Conservation (phyloP, 805 yeast genomes). For the Sungouiozyma intestinalis region DNA sequence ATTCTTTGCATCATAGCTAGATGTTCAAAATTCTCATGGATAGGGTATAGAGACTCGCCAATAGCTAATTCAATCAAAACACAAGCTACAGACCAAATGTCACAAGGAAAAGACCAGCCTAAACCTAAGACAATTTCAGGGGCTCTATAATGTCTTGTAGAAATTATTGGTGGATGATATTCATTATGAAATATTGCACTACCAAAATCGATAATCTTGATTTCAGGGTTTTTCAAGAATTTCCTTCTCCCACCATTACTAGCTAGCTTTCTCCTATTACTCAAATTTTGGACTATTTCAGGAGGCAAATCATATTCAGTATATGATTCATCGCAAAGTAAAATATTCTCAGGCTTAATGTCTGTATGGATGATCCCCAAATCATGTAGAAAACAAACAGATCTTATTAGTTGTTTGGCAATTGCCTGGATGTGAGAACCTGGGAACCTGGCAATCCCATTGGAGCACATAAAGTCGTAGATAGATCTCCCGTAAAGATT, state of each 20-base stretch:
- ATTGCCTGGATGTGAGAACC: slow-evolving; percentile 87
- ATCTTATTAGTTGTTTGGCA: slow-evolving; percentile 71
- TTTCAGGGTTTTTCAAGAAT: slow-evolving; percentile 58
- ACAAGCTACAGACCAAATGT: slow-evolving; percentile 94
- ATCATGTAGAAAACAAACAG: slow-evolving; percentile 84
- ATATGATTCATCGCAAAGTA: slow-evolving; percentile 34
- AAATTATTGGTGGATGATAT: slow-evolving; percentile 82
- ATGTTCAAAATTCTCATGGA: slow-evolving; percentile 92
- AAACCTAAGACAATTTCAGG: slow-evolving; percentile 89
- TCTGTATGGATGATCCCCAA: slow-evolving; percentile 90
- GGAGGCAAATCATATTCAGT: slow-evolving; percentile 18
- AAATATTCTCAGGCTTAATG: slow-evolving; percentile 88
- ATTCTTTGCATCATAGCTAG: slow-evolving; percentile 89
- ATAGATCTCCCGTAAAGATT: slow-evolving; percentile 76
- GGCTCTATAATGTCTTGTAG: slow-evolving; percentile 93
- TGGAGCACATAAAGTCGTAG: slow-evolving; percentile 81
- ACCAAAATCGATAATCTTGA: slow-evolving; percentile 94
- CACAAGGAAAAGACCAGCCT: slow-evolving; percentile 98
- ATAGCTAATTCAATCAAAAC: slow-evolving; percentile 82
- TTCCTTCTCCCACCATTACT: slow-evolving; percentile 26
- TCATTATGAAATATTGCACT: slow-evolving; percentile 90
- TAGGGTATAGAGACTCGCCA: slow-evolving; percentile 90
- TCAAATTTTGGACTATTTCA: slow-evolving; percentile 12
- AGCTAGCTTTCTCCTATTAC: slow-evolving; percentile 24
- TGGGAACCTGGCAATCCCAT: slow-evolving; percentile 82